Evolutionary conservation across 352 stramenopile genomes (phyloP), one percentile per base, ranked within the genome.

Genomic region (Pythium insidiosum): DNA sequence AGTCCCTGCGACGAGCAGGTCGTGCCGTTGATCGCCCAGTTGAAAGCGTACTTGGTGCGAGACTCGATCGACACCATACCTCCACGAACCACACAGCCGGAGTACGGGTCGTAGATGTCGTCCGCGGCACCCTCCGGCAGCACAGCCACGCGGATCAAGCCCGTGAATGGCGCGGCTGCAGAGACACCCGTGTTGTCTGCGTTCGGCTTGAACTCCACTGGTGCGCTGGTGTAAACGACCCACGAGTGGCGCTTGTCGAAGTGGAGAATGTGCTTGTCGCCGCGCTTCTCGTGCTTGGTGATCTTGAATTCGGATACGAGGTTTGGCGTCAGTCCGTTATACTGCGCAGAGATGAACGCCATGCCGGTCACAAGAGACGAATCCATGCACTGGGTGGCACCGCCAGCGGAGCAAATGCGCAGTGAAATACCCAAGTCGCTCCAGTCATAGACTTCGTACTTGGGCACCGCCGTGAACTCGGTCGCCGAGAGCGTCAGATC

Each of bases 221-320:
- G 54, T 34, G 67, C 57, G 24, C 61, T 78, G 1, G 71, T 47
- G 44, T 82, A 90, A 25, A 90, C 39, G n/a, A 90, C 68, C 78
- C 78, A 90, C 24, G 61, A 83, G 49, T 85, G 73, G 13, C 60
- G 75, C 56, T 86, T 90, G 54, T 66, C 64, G 24, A 88, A 50
- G 33, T 77, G 42, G 11, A 86, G 45, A 18, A 78, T 44, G 28
- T 79, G 81, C 54, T 85, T 87, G 43, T 63, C 66, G 6, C 65
- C 43, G 5, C 46, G 42, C 23, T 68, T 33, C 35, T 59, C 38
- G 12, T 80, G 47, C 30, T 56, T 61, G 3, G 57, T 66, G 43
- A 88, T 72, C 25, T 65, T 63, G 47, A 74, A 62, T 20, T 70
- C 67, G 0, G 69, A 72, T 19, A 63, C 51, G 44, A 87, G 65